Percentiles rank a stretch among this genome's conserved stretches.
phyloP scores from a whole-genome alignment of 73 alveolate species.

The Halteria grandinella region DNA sequence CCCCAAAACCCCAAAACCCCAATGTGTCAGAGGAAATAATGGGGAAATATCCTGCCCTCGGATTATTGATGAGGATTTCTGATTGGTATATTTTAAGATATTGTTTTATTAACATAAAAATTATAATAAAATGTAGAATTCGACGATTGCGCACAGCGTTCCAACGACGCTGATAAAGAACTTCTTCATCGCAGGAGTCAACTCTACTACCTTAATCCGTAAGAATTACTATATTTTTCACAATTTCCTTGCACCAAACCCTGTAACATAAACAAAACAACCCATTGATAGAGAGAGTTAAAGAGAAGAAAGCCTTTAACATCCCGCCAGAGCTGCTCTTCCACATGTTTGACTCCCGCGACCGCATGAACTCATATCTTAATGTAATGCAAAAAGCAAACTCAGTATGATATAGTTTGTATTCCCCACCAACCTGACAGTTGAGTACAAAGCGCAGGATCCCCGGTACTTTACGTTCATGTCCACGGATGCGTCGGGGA shows the following conservation, averaged over 20 bases:
- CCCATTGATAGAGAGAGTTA: constrained; percentile 5
- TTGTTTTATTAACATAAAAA: background rate
- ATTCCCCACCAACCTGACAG: constrained; percentile 30
- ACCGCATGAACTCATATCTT: constrained; percentile 14
- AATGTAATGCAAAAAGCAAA: background rate
- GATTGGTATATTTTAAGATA: too few relatives aligned
- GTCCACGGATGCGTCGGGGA: constrained; percentile 39
- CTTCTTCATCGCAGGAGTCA: constrained; percentile 49
- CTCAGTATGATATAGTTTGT: constrained; percentile 16
- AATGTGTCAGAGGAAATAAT: too few relatives aligned
- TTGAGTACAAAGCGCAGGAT: constrained; percentile 19
- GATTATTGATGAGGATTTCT: too few relatives aligned
- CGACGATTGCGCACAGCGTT: constrained; percentile 18
- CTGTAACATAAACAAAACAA: background rate
- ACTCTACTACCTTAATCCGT: constrained; percentile 24
- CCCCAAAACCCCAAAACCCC: too few relatives aligned
- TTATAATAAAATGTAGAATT: constrained; percentile 34
- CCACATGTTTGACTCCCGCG: constrained; percentile 17
- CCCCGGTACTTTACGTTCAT: constrained; percentile 33
- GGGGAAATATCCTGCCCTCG: too few relatives aligned
- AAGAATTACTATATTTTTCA: too few relatives aligned
- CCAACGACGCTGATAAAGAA: constrained; percentile 33
- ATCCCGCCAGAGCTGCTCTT: constrained; percentile 33
- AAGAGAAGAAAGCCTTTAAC: constrained; percentile 13
- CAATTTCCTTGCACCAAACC: too few relatives aligned